Evolutionary conservation across 495 filamentous ascomycete genomes (phyloP).

Genomic region (Hypoxylon lienhwacheense): DNA sequence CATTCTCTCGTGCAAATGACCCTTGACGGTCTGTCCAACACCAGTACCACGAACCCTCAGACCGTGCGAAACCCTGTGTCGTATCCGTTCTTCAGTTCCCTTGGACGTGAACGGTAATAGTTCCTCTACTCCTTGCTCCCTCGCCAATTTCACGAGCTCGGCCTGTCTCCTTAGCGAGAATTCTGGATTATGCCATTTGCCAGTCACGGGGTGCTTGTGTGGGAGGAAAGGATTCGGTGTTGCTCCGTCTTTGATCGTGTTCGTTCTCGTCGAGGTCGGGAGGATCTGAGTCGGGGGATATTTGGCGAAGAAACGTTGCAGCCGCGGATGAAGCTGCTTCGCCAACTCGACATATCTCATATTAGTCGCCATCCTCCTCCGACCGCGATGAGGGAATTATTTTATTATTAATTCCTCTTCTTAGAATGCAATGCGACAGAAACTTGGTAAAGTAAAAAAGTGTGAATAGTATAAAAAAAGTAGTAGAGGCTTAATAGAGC

Average conservation of each 20-base stretch:
- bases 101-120: conserved; percentile 79
- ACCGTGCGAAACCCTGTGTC: conserved; percentile 68
- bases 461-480: not conserved
- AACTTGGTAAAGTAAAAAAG: conserved; percentile 6
- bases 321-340: conserved; percentile 65
- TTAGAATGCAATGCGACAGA: too few species aligned
- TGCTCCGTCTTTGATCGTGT: conserved; percentile 43
- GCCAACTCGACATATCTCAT: conserved; percentile 60
- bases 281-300: conserved; percentile 71
- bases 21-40: conserved; percentile 91
- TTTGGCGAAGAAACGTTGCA: conserved; percentile 85
- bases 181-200: conserved; percentile 75
- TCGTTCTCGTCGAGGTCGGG: conserved; percentile 38
- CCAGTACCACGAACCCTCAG: conserved; percentile 85
- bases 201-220: conserved; percentile 68
- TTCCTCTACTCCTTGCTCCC: conserved; percentile 77
- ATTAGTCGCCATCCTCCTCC: conserved; percentile 21
- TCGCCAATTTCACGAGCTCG: conserved; percentile 85
- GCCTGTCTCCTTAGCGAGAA: conserved; percentile 86
- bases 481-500: conserved; percentile 11
- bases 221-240: conserved; percentile 76
- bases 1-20: conserved; percentile 87
- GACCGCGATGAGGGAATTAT: not conserved
- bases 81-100: conserved; percentile 67
- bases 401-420: too few species aligned